These are phyloP conservation scores for Ochromonas danica DNA, from an alignment of 108 stramenopile genomes.

Conservation along the genomic window DNA sequence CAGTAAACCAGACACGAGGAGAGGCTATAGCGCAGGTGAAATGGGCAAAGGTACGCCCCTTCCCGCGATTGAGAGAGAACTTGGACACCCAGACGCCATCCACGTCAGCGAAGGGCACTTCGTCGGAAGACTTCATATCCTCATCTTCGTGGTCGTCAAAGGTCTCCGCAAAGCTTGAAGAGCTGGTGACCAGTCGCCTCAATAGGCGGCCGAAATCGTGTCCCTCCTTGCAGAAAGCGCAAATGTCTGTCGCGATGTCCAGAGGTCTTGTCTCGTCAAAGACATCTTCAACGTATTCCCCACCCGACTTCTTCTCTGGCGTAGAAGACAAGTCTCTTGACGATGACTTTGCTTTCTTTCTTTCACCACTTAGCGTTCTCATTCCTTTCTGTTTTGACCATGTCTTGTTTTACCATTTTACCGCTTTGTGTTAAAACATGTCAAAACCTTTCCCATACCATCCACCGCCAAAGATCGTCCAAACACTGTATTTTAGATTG, in stretches of 20 bases:
- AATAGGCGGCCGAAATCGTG: background rate
- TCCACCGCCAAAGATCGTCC: too few species aligned
- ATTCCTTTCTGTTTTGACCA: too few species aligned
- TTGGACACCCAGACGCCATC: background rate
- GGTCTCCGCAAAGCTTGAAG: background rate
- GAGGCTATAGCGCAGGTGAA: background rate
- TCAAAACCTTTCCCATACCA: too few species aligned
- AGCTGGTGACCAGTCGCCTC: background rate
- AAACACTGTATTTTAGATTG: too few species aligned
- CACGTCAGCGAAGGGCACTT: background rate
- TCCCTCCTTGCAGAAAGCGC: background rate
- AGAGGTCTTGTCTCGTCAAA: background rate
- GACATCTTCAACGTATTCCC: background rate
- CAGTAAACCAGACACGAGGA: slow-evolving; percentile 9
- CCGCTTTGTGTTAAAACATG: too few species aligned
- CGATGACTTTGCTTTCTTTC: too few species aligned
- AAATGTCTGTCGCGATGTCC: background rate
- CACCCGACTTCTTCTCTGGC: too few species aligned
- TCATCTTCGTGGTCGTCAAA: background rate
- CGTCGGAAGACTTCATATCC: background rate
- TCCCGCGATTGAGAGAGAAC: background rate
- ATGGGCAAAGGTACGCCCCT: background rate
- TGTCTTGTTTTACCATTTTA: too few species aligned
- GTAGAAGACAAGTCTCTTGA: too few species aligned
- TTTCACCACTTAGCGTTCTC: too few species aligned